Percentiles rank a stretch among this genome's conserved stretches.
Conservation (phyloP, 176 grass and related monocot genomes). For the Raddia guianensis region DNA sequence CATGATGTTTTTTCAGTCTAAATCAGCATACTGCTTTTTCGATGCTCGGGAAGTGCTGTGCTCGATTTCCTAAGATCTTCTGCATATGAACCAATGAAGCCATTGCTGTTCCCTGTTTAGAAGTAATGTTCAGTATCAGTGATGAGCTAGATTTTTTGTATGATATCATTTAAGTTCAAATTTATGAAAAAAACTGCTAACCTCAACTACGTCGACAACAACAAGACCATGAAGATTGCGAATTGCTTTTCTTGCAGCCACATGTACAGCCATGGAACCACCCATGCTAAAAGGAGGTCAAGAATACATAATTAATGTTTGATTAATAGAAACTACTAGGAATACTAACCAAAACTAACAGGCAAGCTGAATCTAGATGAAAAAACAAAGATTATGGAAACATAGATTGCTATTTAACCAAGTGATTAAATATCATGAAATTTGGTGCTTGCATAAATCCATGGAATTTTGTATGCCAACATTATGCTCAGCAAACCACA, state of each 20-base stretch:
- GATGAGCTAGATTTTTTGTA: conserved; percentile 15
- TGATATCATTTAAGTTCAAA: neutral
- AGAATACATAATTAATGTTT: neutral
- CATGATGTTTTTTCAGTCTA: conserved; percentile 79
- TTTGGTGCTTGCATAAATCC: neutral
- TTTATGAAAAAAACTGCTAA: conserved; percentile 50
- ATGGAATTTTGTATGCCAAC: neutral
- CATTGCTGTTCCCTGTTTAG: conserved; percentile 86
- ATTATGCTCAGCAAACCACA: conserved; percentile 20
- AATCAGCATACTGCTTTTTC: conserved; percentile 87
- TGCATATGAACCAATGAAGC: conserved; percentile 97
- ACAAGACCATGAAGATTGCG: conserved; percentile 80
- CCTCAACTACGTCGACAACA: conserved; percentile 98
- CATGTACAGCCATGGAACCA: conserved; percentile 92
- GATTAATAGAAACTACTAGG: neutral
- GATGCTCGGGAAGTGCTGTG: conserved; percentile 73
- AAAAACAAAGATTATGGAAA: conserved; percentile 12
- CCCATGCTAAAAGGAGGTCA: conserved; percentile 69
- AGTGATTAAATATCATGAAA: neutral
- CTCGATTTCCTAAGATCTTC: conserved; percentile 82
- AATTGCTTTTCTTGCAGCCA: conserved; percentile 76
- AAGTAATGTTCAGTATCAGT: conserved; percentile 6
- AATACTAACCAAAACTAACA: conserved; percentile 20
- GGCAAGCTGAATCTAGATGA: neutral
- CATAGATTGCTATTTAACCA: neutral